Conservation (phyloP, 2,329 filamentous ascomycete genomes). For the Curvularia sp. region DNA sequence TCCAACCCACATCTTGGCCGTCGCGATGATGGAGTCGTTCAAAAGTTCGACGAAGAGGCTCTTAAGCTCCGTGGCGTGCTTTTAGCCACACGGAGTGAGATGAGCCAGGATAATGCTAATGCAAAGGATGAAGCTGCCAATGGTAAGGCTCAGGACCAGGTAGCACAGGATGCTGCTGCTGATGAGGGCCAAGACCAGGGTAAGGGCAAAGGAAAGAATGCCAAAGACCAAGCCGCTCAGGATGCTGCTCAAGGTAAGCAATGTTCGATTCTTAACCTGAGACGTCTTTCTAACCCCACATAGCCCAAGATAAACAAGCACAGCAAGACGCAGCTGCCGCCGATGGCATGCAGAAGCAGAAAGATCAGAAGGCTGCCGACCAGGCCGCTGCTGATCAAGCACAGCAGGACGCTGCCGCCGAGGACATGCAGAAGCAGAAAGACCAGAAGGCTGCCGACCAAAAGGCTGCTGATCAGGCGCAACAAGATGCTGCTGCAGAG, state of each 20-base stretch:
- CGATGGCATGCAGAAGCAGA: constrained; percentile 1
- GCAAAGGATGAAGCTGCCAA: constrained; percentile 8
- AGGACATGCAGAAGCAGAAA: constrained; percentile 1
- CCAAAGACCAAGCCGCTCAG: constrained; percentile 10
- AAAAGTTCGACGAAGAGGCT: constrained; percentile 37
- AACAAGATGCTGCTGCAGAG: too few species aligned
- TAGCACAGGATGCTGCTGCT: constrained; percentile 16
- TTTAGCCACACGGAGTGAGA: constrained; percentile 26
- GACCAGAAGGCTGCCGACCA: too few species aligned
- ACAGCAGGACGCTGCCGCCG: constrained; percentile 2
- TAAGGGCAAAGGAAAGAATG: constrained; percentile 16
- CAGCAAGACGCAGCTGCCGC: constrained; percentile 2
- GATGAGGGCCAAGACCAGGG: constrained; percentile 3
- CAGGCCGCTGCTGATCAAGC: constrained; percentile 1
- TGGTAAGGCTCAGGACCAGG: constrained; percentile 16
- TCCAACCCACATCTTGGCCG: constrained; percentile 33
- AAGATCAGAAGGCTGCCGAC: neutral
- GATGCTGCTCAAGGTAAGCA: constrained; percentile 10
- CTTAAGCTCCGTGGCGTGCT: constrained; percentile 39
- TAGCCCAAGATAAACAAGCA: constrained; percentile 18
- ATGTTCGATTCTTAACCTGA: neutral
- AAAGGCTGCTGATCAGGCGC: constrained; percentile 3
- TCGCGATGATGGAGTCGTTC: constrained; percentile 27
- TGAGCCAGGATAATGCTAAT: constrained; percentile 20
- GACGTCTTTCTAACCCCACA: neutral